Evolutionary conservation across 2,329 filamentous ascomycete genomes (phyloP).

Genomic region (Lasiodiplodia theobromae): DNA sequence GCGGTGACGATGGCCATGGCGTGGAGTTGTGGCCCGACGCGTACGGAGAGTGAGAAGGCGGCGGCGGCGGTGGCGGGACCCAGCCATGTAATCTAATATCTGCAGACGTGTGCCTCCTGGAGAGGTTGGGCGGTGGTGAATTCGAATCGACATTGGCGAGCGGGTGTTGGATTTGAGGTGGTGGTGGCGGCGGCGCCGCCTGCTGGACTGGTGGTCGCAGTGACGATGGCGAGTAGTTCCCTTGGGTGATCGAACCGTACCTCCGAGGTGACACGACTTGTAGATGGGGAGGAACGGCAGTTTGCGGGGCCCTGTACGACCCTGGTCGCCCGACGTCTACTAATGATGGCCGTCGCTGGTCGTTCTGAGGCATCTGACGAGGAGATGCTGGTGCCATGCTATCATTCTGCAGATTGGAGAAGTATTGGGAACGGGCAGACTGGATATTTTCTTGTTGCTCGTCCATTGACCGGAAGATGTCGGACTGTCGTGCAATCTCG

Average conservation of each 20-base stretch:
- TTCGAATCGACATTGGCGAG: constrained; percentile 59
- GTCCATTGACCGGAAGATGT: constrained; percentile 63
- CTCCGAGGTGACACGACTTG: constrained; percentile 75
- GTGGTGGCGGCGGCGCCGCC: constrained; percentile 67
- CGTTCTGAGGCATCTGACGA: constrained; percentile 84
- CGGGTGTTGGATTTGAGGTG: constrained; percentile 68
- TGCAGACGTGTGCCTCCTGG: constrained; percentile 89
- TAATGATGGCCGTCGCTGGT: constrained; percentile 75
- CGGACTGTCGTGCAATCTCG: constrained; percentile 68
- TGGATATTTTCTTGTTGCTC: constrained; percentile 70
- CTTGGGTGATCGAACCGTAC: constrained; percentile 85
- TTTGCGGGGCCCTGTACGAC: constrained; percentile 62
- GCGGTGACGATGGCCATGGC: constrained; percentile 73
- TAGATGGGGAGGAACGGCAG: constrained; percentile 81
- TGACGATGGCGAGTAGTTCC: constrained; percentile 72
- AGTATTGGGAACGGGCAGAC: constrained; percentile 61
- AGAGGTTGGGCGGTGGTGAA: constrained; percentile 70
- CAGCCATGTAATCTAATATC: constrained; percentile 79
- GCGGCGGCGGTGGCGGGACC: constrained; percentile 54
- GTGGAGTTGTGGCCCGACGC: constrained; percentile 67
- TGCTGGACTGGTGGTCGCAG: constrained; percentile 75
- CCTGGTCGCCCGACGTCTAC: constrained; percentile 67
- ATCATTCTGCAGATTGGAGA: constrained; percentile 48
- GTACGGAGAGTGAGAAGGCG: constrained; percentile 67
- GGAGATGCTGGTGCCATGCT: constrained; percentile 81